Conservation (phyloP, 2,329 filamentous ascomycete genomes). For the Trichoderma lentiforme region DNA sequence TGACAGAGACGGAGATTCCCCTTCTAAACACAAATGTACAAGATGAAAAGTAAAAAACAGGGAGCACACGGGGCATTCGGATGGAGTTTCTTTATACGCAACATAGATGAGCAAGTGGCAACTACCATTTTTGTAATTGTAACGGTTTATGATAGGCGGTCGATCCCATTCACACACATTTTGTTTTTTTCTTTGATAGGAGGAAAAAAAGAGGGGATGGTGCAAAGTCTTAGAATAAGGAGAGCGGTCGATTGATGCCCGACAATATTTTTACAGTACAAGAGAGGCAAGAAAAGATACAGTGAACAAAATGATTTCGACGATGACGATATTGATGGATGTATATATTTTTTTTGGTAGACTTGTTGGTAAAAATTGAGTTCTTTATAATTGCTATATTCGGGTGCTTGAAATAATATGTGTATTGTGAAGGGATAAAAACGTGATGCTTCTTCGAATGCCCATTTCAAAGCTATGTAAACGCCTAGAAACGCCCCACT, state of each 20-base stretch:
- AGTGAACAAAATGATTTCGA: background rate
- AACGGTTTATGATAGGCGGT: constrained; percentile 24
- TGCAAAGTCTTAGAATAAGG: background rate
- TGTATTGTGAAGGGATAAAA: background rate
- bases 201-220: background rate
- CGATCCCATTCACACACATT: background rate
- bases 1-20: background rate
- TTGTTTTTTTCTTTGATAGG: background rate
- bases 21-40: background rate
- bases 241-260: background rate
- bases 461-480: background rate
- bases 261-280: background rate
- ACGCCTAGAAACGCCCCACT: constrained; percentile 10
- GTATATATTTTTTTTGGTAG: background rate
- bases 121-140: constrained; percentile 27
- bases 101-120: constrained; percentile 26
- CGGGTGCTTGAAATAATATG: background rate
- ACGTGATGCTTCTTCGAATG: constrained; percentile 1
- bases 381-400: background rate
- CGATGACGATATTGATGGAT: background rate
- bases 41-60: constrained; percentile 20
- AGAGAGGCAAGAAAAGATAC: background rate
- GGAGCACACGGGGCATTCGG: constrained; percentile 15
- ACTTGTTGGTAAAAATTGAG: background rate
- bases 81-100: constrained; percentile 18